These are phyloP conservation scores for Zoysia japonica DNA, from an alignment of 176 grass and related monocot genomes.

Conservation along the genomic window DNA sequence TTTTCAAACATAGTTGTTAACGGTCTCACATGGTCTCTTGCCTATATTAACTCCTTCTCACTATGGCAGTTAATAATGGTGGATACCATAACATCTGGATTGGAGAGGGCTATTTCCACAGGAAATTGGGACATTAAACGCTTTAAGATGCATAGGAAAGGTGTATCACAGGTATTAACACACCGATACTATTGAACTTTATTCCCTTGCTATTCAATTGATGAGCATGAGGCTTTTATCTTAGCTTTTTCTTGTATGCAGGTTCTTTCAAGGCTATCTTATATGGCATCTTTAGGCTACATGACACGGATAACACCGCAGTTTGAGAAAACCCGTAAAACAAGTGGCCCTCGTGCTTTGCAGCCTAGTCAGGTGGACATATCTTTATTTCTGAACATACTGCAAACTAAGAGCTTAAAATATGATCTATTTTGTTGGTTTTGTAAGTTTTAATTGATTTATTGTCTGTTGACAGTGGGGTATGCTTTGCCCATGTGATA, in stretches of 20 bases:
- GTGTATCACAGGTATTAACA: conserved; percentile 84
- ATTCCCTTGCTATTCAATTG: neutral
- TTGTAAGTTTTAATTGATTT: neutral
- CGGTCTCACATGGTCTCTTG: neutral
- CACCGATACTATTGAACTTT: conserved; percentile 18
- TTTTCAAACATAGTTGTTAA: neutral
- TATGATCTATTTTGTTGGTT: neutral
- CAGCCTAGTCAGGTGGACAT: conserved; percentile 86
- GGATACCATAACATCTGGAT: conserved; percentile 60
- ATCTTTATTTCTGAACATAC: conserved; percentile 6
- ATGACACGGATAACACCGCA: conserved; percentile 99
- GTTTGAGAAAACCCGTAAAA: conserved; percentile 97
- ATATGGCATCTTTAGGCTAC: conserved; percentile 86
- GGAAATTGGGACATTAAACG: conserved; percentile 97
- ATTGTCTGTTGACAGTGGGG: conserved; percentile 79
- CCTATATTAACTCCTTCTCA: conserved; percentile 14
- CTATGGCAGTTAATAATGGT: conserved; percentile 43
- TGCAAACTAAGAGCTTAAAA: neutral
- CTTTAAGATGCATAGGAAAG: conserved; percentile 95
- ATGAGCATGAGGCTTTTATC: neutral
- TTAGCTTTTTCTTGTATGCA: conserved; percentile 23
- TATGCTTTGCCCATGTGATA: conserved; percentile 99
- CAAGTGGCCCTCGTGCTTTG: conserved; percentile 96
- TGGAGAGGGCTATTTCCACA: conserved; percentile 88
- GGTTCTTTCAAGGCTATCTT: conserved; percentile 92